phyloP scores from a whole-genome alignment of 176 grass and related monocot genomes.

The maize (Zea mays) region DNA sequence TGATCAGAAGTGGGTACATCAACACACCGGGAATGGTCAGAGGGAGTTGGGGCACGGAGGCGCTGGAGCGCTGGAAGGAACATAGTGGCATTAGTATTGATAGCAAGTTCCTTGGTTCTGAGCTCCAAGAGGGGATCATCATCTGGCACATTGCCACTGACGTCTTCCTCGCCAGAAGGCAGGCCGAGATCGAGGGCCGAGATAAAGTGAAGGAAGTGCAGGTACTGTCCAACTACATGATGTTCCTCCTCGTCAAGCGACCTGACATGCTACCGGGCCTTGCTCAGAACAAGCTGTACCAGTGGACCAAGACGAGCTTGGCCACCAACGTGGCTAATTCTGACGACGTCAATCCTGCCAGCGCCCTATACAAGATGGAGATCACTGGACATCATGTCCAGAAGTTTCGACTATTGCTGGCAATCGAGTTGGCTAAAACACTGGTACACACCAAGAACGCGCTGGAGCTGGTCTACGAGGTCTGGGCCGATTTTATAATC shows the following conservation, averaged over 20 bases:
- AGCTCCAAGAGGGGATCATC: slow-evolving; percentile 38
- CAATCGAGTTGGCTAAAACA: no score
- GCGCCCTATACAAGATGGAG: background rate
- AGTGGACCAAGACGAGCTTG: background rate
- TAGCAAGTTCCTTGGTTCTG: background rate
- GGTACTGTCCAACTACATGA: slow-evolving; percentile 42
- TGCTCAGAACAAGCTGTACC: slow-evolving; percentile 21
- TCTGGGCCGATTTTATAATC: no score
- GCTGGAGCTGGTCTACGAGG: no score
- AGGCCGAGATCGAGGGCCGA: accelerated
- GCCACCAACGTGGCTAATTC: background rate
- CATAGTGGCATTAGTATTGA: background rate
- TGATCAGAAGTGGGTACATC: background rate
- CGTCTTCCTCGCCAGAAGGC: background rate
- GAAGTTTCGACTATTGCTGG: no score
- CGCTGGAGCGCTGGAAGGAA: background rate
- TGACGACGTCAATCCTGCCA: background rate
- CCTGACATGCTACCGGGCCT: slow-evolving; percentile 41
- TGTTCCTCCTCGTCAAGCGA: slow-evolving; percentile 34
- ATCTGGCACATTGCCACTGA: slow-evolving; percentile 50
- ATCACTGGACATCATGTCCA: background rate
- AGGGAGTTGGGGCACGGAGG: background rate
- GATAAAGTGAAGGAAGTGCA: background rate
- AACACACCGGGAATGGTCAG: slow-evolving; percentile 16
- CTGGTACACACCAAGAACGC: no score